Conservation (phyloP, 768 basidiomycete genomes). For the Phlegmacium glaucopus region DNA sequence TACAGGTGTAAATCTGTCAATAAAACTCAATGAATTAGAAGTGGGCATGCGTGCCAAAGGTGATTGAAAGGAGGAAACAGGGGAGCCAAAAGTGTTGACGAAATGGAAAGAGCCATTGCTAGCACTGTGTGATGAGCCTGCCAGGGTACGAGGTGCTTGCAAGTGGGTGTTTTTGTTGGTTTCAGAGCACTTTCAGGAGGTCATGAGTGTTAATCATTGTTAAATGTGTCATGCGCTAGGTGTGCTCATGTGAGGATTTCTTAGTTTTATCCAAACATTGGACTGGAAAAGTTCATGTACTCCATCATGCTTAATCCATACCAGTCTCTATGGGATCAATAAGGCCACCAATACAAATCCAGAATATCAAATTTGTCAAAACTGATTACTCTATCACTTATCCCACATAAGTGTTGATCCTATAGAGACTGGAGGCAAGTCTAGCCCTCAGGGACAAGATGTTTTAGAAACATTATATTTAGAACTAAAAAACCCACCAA, state of each 20-base stretch:
- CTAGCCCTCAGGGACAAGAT: no score
- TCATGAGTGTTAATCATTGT: no score
- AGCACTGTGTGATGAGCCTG: no score
- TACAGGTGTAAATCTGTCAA: not conserved
- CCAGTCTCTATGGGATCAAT: slow-evolving; percentile 1
- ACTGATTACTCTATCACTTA: not conserved
- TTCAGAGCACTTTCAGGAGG: no score
- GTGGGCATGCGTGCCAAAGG: not conserved
- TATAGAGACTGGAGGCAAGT: slow-evolving; percentile 1
- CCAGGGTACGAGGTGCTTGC: no score
- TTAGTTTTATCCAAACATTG: no score
- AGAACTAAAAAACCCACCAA: no score
- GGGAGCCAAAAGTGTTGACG: not conserved
- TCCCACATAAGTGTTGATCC: not conserved
- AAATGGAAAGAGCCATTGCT: not conserved
- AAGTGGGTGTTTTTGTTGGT: no score
- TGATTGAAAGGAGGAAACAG: not conserved
- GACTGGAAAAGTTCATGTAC: slow-evolving; percentile 1
- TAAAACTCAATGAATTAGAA: not conserved
- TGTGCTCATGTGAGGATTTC: no score
- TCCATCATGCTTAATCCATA: not conserved
- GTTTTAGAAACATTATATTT: no score
- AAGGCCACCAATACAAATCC: not conserved
- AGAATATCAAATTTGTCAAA: not conserved
- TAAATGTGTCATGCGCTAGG: no score